Conservation (phyloP, 257 asterid species). For the Rhazya stricta region DNA sequence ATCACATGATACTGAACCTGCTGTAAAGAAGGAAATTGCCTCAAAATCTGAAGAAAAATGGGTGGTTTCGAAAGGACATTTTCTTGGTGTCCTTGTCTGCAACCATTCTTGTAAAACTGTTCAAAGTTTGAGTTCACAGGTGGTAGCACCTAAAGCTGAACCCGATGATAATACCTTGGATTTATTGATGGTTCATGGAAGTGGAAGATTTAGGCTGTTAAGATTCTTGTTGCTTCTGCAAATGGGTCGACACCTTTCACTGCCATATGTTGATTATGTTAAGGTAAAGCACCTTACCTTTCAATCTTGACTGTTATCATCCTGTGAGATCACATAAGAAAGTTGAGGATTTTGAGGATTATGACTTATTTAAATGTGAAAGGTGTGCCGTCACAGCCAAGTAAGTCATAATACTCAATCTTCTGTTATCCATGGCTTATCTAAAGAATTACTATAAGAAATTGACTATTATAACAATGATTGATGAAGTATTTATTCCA, state of each 20-base stretch:
- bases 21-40: slow-evolving; percentile 34
- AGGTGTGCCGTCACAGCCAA: no score
- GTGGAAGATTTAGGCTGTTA: slow-evolving; percentile 79
- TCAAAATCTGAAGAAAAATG: slow-evolving; percentile 63
- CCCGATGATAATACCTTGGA: slow-evolving; percentile 83
- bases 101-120: slow-evolving; percentile 93
- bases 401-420: no score
- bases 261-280: slow-evolving; percentile 87
- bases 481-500: not conserved
- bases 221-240: slow-evolving; percentile 79
- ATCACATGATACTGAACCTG: slow-evolving; percentile 43
- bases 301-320: no score
- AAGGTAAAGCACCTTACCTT: slow-evolving; percentile 49
- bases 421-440: not conserved
- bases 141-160: slow-evolving; percentile 95
- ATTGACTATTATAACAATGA: not conserved
- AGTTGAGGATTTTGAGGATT: not conserved
- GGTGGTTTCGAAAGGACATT: slow-evolving; percentile 69
- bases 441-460: not conserved
- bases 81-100: slow-evolving; percentile 81
- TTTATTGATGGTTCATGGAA: slow-evolving; percentile 79
- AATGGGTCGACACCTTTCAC: slow-evolving; percentile 75
- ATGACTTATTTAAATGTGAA: no score
- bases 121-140: slow-evolving; percentile 93
- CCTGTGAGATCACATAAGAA: no score